Base-by-base conservation (phyloP, 352 stramenopile genomes). In the Globisporangium recalcitrans region DNA sequence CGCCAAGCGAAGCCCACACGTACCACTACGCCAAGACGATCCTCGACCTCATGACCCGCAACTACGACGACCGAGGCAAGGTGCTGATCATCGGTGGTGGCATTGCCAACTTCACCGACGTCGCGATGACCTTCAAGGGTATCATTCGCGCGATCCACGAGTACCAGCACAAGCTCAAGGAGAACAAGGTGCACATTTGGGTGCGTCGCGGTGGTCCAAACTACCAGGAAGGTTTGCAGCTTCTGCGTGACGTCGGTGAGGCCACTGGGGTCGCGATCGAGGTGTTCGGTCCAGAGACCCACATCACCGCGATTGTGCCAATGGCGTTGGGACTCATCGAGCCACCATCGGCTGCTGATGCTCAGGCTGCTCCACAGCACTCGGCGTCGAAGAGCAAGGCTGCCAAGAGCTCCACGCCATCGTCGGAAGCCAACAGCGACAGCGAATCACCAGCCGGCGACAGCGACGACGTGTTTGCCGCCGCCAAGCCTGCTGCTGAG, bases 21-120 rank as follows among this genome's bases (percentile, higher is more conserved):
- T 98, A 97, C 80, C 91, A 98, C 71, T 99, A 98, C 79, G 96
- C 96, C 51, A 96, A 97, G 69, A 98, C 96, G 9, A 96, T 99
- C 46, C 87, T 99, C 52, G 85, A 92, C 34, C 80, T 98, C 0
- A 98, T 99, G 96, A 98, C 93, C 64, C 85, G 87, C 64, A 80
- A 96, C 60, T 85, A 88, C 52, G 82, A 98, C 72, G 79, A 92
- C 31, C 78, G 84, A 34, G 83, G 83, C 47, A 99, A 98, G 80
- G 91, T 98, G 53, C 81, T 99, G 46, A 98, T 99, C 68, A 98
- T 99, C 65, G 96, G 96, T 54, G 96, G 96, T 64, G 94, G 95
- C 51, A 99, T 99, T 80, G 96, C 96, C 64, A 99, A 99, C 78
- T 99, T 99, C 74, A 99, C 96, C 40, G 96, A 99, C 70, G 93